phyloP scores from a whole-genome alignment of 2,329 filamentous ascomycete genomes.

The Aspergillus sergii region DNA sequence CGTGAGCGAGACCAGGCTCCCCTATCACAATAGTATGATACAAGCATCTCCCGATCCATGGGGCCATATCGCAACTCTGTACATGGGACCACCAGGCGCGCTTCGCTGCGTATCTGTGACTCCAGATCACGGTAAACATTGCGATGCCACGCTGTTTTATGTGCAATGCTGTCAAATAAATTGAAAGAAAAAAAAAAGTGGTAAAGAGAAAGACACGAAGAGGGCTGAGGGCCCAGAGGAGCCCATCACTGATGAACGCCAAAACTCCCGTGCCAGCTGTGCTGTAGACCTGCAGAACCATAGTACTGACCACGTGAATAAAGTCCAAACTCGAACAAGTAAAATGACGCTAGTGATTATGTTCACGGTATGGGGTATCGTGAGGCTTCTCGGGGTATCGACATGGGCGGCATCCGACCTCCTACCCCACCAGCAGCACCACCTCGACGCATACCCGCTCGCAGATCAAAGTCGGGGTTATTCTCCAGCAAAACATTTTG shows the following conservation, averaged over 20 bases:
- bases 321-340: background rate
- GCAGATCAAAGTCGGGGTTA: constrained; percentile 85
- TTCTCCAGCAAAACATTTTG: constrained; percentile 74
- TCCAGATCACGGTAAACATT: background rate
- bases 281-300: background rate
- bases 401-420: constrained; percentile 31
- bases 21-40: background rate
- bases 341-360: constrained; percentile 5
- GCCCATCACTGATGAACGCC: constrained; percentile 1
- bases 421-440: constrained; percentile 22
- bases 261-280: constrained; percentile 2
- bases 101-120: background rate
- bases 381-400: constrained; percentile 19
- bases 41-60: background rate
- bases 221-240: background rate
- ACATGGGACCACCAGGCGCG: background rate
- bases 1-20: background rate
- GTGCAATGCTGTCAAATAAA: background rate
- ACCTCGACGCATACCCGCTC: constrained; percentile 37
- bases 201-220: background rate
- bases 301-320: constrained; percentile 3
- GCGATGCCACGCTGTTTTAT: background rate
- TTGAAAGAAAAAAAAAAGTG: background rate
- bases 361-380: constrained; percentile 30
- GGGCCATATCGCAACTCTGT: background rate